These are phyloP conservation scores for Priceomyces castillae DNA, from an alignment of 805 yeast species.

Conservation along the genomic window DNA sequence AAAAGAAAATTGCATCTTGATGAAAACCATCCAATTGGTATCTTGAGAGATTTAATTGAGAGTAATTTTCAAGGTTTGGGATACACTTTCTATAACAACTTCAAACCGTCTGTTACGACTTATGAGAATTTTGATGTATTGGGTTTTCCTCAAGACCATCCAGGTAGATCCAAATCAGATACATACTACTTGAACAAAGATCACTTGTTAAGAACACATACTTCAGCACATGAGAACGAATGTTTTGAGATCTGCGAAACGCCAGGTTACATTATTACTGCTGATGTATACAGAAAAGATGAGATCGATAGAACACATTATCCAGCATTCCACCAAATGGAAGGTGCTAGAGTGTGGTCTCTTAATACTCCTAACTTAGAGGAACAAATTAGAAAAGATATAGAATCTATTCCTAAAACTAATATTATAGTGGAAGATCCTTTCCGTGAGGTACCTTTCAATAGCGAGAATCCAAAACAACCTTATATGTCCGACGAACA, in stretches of 20 bases:
- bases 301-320: slow-evolving; percentile 95
- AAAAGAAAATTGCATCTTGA: slow-evolving; percentile 72
- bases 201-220: slow-evolving; percentile 81
- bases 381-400: slow-evolving; percentile 43
- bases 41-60: slow-evolving; percentile 72
- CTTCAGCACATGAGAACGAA: slow-evolving; percentile 93
- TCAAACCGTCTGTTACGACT: slow-evolving; percentile 78
- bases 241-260: slow-evolving; percentile 66
- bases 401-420: slow-evolving; percentile 62
- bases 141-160: slow-evolving; percentile 90
- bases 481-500: slow-evolving; percentile 67
- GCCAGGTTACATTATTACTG: slow-evolving; percentile 89
- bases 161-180: slow-evolving; percentile 89
- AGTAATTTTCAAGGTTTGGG: slow-evolving; percentile 61
- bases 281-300: slow-evolving; percentile 94
- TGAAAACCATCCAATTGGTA: slow-evolving; percentile 85
- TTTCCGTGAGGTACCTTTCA: slow-evolving; percentile 42
- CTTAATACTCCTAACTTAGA: slow-evolving; percentile 48
- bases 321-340: slow-evolving; percentile 97
- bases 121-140: slow-evolving; percentile 86
- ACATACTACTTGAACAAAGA: slow-evolving; percentile 84
- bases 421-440: slow-evolving; percentile 79
- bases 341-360: slow-evolving; percentile 89
- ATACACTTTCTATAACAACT: slow-evolving; percentile 74
- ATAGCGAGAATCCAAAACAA: slow-evolving; percentile 76